These are phyloP conservation scores for Ophiocordyceps camponoti-leonardi DNA, from an alignment of 2,329 filamentous ascomycete genomes.

Conservation along the genomic window DNA sequence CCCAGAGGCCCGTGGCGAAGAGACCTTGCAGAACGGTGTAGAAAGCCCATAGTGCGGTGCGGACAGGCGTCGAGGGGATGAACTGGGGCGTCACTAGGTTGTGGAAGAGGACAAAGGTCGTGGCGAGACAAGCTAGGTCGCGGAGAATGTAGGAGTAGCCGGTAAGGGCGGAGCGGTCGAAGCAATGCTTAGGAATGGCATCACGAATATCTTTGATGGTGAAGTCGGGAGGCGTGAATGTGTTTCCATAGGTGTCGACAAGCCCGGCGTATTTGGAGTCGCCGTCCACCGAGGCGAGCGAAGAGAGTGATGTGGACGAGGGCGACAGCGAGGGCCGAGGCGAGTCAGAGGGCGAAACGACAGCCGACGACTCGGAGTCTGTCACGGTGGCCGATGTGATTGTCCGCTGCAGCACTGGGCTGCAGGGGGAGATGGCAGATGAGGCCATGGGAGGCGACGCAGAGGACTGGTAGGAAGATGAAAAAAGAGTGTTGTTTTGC, in stretches of 20 bases:
- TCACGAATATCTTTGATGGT: conserved; percentile 96
- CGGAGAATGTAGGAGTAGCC: conserved; percentile 73
- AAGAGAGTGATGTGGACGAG: conserved; percentile 85
- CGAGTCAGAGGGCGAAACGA: conserved; percentile 40
- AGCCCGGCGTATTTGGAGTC: conserved; percentile 43
- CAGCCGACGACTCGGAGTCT: conserved; percentile 36
- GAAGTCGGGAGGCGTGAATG: conserved; percentile 85
- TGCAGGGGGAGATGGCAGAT: conserved; percentile 21
- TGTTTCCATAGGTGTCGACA: conserved; percentile 84
- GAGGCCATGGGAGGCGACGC: conserved; percentile 22
- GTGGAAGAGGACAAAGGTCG: conserved; percentile 78
- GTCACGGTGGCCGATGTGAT: conserved; percentile 28
- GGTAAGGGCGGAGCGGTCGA: conserved; percentile 60
- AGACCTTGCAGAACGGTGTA: conserved; percentile 78
- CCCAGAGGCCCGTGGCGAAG: conserved; percentile 88
- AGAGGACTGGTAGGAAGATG: background rate
- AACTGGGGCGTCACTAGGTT: conserved; percentile 75
- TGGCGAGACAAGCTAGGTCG: conserved; percentile 54
- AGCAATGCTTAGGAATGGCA: conserved; percentile 96
- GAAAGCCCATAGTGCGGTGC: conserved; percentile 44
- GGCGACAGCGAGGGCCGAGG: conserved; percentile 36
- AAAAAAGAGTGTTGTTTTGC: background rate
- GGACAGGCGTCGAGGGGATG: conserved; percentile 50
- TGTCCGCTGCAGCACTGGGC: conserved; percentile 30
- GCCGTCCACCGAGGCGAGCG: conserved; percentile 51